These are phyloP conservation scores for Epichloe hybrida DNA, from an alignment of 2,329 filamentous ascomycete genomes.

Conservation along the genomic window DNA sequence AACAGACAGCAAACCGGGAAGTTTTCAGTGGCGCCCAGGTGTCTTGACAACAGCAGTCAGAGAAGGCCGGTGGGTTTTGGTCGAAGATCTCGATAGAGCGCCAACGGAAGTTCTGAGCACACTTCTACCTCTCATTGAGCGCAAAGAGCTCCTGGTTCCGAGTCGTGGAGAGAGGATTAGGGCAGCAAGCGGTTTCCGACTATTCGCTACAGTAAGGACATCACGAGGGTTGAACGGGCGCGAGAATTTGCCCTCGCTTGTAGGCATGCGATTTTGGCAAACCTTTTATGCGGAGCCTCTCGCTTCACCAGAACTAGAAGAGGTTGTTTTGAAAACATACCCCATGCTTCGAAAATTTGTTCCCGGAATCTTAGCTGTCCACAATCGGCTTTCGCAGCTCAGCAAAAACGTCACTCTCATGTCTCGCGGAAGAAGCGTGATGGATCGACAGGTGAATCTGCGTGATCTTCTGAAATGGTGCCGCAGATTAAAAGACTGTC, in stretches of 20 bases:
- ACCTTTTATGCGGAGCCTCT: conserved; percentile 56
- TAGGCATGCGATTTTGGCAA: conserved; percentile 81
- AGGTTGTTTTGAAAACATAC: conserved; percentile 59
- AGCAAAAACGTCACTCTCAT: conserved; percentile 29
- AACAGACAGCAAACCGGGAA: conserved; percentile 73
- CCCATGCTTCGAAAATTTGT: conserved; percentile 53
- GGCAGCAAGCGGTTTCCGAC: conserved; percentile 72
- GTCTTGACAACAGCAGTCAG: conserved; percentile 86
- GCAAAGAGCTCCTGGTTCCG: conserved; percentile 79
- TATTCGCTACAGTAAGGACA: conserved; percentile 84
- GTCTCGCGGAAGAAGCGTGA: conserved; percentile 26
- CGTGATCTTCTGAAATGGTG: conserved; percentile 90
- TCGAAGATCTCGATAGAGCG: conserved; percentile 91
- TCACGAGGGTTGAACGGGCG: conserved; percentile 53
- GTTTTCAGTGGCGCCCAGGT: conserved; percentile 84
- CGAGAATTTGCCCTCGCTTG: conserved; percentile 56
- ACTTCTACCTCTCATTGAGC: conserved; percentile 81
- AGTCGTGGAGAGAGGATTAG: conserved; percentile 75
- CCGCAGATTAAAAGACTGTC: conserved; percentile 53
- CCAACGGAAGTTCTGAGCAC: conserved; percentile 92
- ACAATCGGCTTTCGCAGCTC: conserved; percentile 37
- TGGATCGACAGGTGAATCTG: conserved; percentile 46
- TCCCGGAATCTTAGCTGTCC: conserved; percentile 45
- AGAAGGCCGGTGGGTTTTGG: conserved; percentile 91
- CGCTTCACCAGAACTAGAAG: conserved; percentile 53